Base-by-base conservation (phyloP, 2,329 filamentous ascomycete genomes). In the Paecilomyces sp. region DNA sequence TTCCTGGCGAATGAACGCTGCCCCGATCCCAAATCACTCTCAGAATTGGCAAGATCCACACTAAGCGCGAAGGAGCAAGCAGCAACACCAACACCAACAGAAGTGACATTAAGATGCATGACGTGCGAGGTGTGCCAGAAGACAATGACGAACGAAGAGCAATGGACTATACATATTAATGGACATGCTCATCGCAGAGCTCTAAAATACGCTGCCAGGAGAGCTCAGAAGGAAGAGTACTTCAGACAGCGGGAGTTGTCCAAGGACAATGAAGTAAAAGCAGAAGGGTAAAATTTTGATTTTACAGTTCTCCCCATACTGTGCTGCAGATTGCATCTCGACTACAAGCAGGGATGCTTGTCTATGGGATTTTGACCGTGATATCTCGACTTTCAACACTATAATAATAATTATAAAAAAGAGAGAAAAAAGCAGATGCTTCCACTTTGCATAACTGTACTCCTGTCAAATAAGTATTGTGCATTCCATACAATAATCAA, bases 111-210 rank as follows among this genome's bases (percentile, higher is more conserved):
- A 62, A 79, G 82, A 65, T 83, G 81, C 41, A 70, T 71, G 33
- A 69, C 68, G 18, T 99, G 94, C 68, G 86, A 91, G 2, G 65
- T 86, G 0, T 99, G 94, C 69, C 77, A 79, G 15, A 82, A 80
- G 55, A 81, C 80, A 1, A 77, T 82, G 60, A 79, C 82, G 36
- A 83, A 80, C 0, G 79, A 83, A 60, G 79, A 80, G 30, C 81
- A 87, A 62, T 88, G 85, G 84, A 70, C 75, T 22, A 69, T 78
- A 36, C 86, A 88, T 70, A 68, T 84, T 11, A 78, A 78, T 57
- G 84, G 85, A 59, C 77, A 80, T 41, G 72, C 75, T 2, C 86
- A 91, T 66, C 83, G 83, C 60, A 84, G 85, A 24, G 74, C 82
- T 3, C 70, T 87, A 57, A 85, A 82, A 2, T 65, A 65, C 41